Base-by-base conservation (phyloP, 2,329 filamentous ascomycete genomes). In the Sordariomycetes sp. region DNA sequence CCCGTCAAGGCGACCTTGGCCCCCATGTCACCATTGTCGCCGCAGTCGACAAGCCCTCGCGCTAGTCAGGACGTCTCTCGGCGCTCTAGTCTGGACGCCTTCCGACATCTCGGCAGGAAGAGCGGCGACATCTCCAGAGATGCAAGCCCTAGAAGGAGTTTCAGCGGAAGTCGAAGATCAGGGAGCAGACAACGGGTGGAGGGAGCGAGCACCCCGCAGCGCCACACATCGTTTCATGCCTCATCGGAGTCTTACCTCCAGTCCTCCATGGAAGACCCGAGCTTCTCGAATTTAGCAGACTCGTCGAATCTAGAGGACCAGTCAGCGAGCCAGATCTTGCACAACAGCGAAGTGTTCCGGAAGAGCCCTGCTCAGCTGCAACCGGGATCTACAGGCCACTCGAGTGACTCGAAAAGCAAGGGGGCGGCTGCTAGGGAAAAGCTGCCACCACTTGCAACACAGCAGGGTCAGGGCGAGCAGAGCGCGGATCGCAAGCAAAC, bases 311-410 rank as follows among this genome's bases (percentile, higher is more conserved):
- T 72, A 35, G 82, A 88, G 27, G 85, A 88, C 38, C 79, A 82
- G 31, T 93, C 88, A 4, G 90, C 85, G 3, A 96, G 90, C 52
- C 87, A 94, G 55, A 95, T 96, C 24, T 63, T 98, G 8, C 74
- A 76, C 34, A 78, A 84, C 21, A 95, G 87, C 46, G 86, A 92
- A 46, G 82, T 95, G 8, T 96, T 98, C 48, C 79, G 83, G 48
- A 79, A 83, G 44, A 80, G 79, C 18, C 86, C 86, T 16, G 26
- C 34, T 2, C 12, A 19, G 20, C 21, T 35, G 11, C 36, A 34
- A 8, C 18, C 37, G 26, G 20, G 16, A 20, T 29, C 19, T 20
- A 21, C 17, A 8, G 25, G 18, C 10, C 25, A 30, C 9, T 33
- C 33, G 14, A 30, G 11, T 6, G 34, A 34, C 5, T 19, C 17